phyloP scores from a whole-genome alignment of 768 basidiomycete species.

The Asterophora parasitica region DNA sequence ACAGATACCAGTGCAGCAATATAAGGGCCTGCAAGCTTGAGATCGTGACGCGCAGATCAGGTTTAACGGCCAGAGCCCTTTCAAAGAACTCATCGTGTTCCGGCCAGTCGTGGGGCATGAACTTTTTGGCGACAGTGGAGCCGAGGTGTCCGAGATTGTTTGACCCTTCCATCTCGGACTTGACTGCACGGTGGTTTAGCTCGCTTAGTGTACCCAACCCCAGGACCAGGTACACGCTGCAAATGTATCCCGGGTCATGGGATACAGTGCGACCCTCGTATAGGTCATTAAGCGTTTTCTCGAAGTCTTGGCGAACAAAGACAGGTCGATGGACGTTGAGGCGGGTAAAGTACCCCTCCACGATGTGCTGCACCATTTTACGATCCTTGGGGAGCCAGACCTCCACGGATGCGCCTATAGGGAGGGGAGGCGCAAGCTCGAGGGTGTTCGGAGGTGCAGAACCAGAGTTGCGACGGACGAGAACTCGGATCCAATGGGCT shows the following conservation, averaged over 20 bases:
- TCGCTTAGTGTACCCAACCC: slow-evolving; percentile 82
- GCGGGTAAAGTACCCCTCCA: slow-evolving; percentile 68
- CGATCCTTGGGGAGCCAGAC: slow-evolving; percentile 79
- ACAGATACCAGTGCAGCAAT: slow-evolving; percentile 84
- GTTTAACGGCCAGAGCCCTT: slow-evolving; percentile 70
- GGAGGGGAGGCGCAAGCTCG: slow-evolving; percentile 27
- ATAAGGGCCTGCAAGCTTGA: slow-evolving; percentile 82
- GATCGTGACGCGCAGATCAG: slow-evolving; percentile 77
- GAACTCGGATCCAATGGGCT: slow-evolving; percentile 54
- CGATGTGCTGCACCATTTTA: slow-evolving; percentile 53
- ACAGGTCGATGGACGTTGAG: slow-evolving; percentile 82
- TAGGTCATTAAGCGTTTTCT: slow-evolving; percentile 56
- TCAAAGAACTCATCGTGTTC: slow-evolving; percentile 83
- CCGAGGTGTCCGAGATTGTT: slow-evolving; percentile 29
- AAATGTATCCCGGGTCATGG: slow-evolving; percentile 75
- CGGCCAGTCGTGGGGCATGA: slow-evolving; percentile 70
- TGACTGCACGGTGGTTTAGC: slow-evolving; percentile 65
- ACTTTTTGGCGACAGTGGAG: slow-evolving; percentile 45
- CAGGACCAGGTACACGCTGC: slow-evolving; percentile 70
- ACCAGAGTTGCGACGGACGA: slow-evolving; percentile 44
- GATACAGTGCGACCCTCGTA: slow-evolving; percentile 49
- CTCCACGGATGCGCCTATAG: slow-evolving; percentile 33
- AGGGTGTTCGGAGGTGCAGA: slow-evolving; percentile 28
- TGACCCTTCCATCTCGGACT: slow-evolving; percentile 42
- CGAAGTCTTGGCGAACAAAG: slow-evolving; percentile 64